These are phyloP conservation scores for Sextonia rubra DNA, from an alignment of 164 flowering plant genomes.

Conservation along the genomic window DNA sequence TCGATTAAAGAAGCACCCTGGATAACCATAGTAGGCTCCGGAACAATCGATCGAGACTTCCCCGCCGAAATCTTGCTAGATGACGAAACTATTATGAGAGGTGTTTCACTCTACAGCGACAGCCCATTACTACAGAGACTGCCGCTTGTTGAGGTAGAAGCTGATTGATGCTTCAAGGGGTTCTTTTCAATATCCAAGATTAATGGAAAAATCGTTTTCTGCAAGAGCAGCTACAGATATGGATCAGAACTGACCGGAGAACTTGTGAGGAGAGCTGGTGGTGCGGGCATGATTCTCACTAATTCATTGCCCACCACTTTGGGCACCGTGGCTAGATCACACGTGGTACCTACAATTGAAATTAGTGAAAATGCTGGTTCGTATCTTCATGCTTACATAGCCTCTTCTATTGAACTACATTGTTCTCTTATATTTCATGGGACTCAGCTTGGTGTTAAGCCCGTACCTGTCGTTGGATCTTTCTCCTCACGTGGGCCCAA, in stretches of 20 bases:
- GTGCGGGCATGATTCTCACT: too few species aligned
- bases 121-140: slow-evolving; percentile 15
- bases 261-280: too few species aligned
- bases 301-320: too few species aligned
- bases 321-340: slow-evolving; percentile 40
- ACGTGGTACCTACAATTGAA: slow-evolving; percentile 35
- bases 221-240: too few species aligned
- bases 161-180: slow-evolving; percentile 24
- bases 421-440: slow-evolving; percentile 32
- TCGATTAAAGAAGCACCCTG: too few species aligned
- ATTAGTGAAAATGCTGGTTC: slow-evolving; percentile 26
- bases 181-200: slow-evolving; percentile 10
- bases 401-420: slow-evolving; percentile 10
- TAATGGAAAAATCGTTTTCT: too few species aligned
- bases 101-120: slow-evolving; percentile 39
- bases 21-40: too few species aligned
- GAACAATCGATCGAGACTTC: slow-evolving; percentile 50
- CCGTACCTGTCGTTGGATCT: slow-evolving; percentile 40
- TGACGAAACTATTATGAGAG: slow-evolving; percentile 32
- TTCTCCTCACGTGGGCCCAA: slow-evolving; percentile 64
- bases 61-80: slow-evolving; percentile 38
- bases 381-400: slow-evolving; percentile 15
- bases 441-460: slow-evolving; percentile 33
- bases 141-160: slow-evolving; percentile 29
- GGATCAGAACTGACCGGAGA: too few species aligned